Conservation (phyloP, 2,329 filamentous ascomycete species). For the Pseudogymnoascus sp. region DNA sequence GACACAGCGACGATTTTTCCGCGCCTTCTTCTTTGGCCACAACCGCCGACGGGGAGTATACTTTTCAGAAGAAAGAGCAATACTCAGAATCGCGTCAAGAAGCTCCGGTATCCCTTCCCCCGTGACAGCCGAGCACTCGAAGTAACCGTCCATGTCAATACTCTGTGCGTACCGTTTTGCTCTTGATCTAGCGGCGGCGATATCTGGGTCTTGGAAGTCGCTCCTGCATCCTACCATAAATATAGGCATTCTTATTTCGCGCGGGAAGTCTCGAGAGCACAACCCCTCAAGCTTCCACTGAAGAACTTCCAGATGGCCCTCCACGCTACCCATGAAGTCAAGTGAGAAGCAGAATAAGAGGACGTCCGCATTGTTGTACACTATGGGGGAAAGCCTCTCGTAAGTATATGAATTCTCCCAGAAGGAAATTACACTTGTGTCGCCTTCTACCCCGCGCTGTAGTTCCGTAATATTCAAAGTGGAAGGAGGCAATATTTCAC, state of each 20-base stretch:
- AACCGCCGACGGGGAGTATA: not conserved
- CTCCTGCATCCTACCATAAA: not conserved
- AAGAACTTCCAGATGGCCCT: not conserved
- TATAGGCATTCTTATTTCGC: not conserved
- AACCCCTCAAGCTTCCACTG: not conserved
- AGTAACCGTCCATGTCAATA: not conserved
- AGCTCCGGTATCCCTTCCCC: not conserved
- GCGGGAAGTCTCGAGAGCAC: not conserved
- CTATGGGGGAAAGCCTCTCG: not conserved
- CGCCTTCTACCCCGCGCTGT: not conserved
- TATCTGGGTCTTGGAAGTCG: not conserved
- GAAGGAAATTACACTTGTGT: not conserved
- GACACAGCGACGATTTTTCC: not conserved
- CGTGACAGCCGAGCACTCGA: not conserved
- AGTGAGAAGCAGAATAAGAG: not conserved
- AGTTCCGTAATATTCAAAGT: not conserved
- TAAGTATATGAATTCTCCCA: not conserved
- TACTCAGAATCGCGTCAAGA: not conserved
- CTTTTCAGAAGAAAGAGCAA: not conserved
- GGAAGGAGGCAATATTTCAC: not conserved
- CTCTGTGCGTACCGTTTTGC: not conserved
- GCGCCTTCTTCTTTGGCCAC: not conserved
- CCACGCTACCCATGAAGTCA: not conserved
- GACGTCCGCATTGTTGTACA: not conserved
- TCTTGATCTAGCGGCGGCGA: not conserved